Base-by-base conservation (phyloP, 441 rosid species). In the Jatropha podagrica region DNA sequence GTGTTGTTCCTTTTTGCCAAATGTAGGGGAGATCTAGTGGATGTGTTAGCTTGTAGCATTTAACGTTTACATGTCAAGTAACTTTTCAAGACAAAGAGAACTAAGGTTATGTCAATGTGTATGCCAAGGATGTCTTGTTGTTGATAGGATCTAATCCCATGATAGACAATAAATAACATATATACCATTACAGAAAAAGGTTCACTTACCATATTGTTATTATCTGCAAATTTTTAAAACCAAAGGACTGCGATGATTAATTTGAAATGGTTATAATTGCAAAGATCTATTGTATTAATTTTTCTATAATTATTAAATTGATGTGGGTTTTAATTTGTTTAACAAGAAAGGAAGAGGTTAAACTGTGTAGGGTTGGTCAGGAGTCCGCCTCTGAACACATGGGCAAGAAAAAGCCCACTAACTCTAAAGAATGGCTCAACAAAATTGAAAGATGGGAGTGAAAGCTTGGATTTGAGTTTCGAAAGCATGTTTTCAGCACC, bases 1-100 rank as follows among this genome's bases (percentile, higher is more conserved):
- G 77, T 69, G 69, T 69, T 77, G 76, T 70, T 84, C 46, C 79
- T 79, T 78, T 79, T 79, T 69, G 77, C 81, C 65, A 76, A 79
- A 75, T 72, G 74, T 27, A 76, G 79, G 61, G 67, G 76, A 76
- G 62, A 79, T 81, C 69, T 59, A 76, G 72, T 73, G 61, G 79
- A 27, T 58, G n/a, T 32, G 63, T 62, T 81, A 65, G 18, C 71
- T 72, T 70, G 41, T 60, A 77, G 63, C 70, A 26, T 70, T 74
- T 69, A 54, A 71, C 72, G 63, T 62, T 64, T 66, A 72, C 26
- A 77, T 68, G 78, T 73, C 68, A 11, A 70, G 72, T 52, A 71
- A 74, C 61, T 79, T 76, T 69, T 65, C 65, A 67, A 71, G 74
- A 72, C 76, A 76, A 81, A 74, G 70, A 32, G 79, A 62, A 72